These are phyloP conservation scores for Saccharomyces hybrid DNA, from an alignment of 1,139 yeast genomes.

Conservation along the genomic window DNA sequence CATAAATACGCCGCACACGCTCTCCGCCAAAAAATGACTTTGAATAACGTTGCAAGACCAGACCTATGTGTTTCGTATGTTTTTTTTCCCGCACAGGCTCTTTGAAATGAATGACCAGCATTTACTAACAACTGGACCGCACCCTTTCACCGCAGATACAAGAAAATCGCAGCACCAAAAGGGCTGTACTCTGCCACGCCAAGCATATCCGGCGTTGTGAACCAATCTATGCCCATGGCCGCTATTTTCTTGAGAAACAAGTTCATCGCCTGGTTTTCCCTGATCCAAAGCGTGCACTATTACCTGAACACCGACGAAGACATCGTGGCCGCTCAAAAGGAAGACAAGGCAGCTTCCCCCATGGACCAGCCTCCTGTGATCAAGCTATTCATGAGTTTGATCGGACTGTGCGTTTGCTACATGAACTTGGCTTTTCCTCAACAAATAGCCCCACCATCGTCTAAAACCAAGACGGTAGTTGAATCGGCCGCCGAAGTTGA, in stretches of 20 bases:
- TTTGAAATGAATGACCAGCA: not conserved
- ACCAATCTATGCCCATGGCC: slow-evolving; percentile 62
- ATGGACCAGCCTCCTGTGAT: slow-evolving; percentile 40
- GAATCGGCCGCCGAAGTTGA: not conserved
- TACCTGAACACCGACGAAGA: slow-evolving; percentile 24
- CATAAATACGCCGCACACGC: not conserved
- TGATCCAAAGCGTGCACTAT: slow-evolving; percentile 27
- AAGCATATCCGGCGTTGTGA: slow-evolving; percentile 32
- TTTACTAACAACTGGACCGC: slow-evolving; percentile 5
- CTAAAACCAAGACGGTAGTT: not conserved
- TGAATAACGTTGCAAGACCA: slow-evolving; percentile 30
- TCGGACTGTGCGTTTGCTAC: slow-evolving; percentile 48
- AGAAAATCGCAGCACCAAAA: slow-evolving; percentile 42
- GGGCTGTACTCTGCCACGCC: slow-evolving; percentile 39
- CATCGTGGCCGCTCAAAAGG: slow-evolving; percentile 19
- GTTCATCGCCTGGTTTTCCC: slow-evolving; percentile 33
- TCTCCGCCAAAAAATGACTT: slow-evolving; percentile 11
- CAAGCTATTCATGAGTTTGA: slow-evolving; percentile 40
- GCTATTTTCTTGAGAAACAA: slow-evolving; percentile 48
- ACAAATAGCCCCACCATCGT: slow-evolving; percentile 17
- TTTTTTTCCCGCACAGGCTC: slow-evolving; percentile 6
- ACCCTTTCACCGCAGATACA: slow-evolving; percentile 11
- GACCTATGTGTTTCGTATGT: slow-evolving; percentile 38
- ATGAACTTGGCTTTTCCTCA: slow-evolving; percentile 38
- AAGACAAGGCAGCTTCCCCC: slow-evolving; percentile 25